Conservation (phyloP, 768 basidiomycete species). For the Ramaria sp. region DNA sequence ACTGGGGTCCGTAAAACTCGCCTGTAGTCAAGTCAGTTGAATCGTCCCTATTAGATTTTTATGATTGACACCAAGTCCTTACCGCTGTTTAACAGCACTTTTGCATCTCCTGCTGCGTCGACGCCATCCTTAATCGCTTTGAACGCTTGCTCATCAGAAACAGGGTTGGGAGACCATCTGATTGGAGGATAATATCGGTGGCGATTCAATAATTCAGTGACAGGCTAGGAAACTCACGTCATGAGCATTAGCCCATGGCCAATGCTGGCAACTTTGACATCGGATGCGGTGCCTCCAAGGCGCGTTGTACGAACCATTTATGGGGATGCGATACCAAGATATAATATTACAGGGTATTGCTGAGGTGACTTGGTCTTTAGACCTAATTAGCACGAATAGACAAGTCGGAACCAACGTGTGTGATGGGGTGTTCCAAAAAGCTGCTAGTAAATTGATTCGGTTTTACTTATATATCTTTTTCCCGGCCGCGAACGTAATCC, state of each 20-base stretch:
- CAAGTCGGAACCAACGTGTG: no score
- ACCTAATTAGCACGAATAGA: no score
- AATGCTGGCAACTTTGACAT: constrained; percentile 1
- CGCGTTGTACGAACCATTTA: neutral
- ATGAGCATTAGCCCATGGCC: constrained; percentile 45
- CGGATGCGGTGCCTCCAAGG: constrained; percentile 7
- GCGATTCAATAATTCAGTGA: neutral
- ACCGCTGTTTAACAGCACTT: constrained; percentile 44
- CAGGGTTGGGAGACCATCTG: constrained; percentile 33
- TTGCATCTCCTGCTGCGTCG: constrained; percentile 31
- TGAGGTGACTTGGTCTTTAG: no score
- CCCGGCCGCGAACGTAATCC: no score
- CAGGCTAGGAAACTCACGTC: constrained; percentile 26
- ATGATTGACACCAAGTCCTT: neutral
- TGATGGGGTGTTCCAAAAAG: no score
- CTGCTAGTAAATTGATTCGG: no score
- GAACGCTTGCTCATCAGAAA: constrained; percentile 50
- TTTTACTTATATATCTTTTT: no score
- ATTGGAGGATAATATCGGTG: neutral
- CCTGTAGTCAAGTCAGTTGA: neutral
- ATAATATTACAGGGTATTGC: no score
- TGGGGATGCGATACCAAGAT: no score
- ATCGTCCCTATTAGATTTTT: no score
- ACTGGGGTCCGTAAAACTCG: neutral
- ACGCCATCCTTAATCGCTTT: constrained; percentile 46